These are phyloP conservation scores for Anthostomella pinea DNA, from an alignment of 2,329 filamentous ascomycete genomes.

Conservation along the genomic window DNA sequence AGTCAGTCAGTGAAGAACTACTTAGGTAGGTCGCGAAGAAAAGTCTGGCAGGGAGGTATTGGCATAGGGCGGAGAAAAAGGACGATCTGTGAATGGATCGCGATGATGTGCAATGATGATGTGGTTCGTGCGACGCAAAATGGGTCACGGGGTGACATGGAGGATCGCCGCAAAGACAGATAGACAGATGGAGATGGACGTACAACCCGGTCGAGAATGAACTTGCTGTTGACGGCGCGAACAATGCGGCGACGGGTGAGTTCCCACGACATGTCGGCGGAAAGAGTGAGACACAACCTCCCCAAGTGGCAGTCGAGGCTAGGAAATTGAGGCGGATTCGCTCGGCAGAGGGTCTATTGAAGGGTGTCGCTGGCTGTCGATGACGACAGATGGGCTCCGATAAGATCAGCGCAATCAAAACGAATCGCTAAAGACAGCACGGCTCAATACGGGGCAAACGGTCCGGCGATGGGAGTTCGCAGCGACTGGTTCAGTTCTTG, in stretches of 20 bases:
- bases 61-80: background rate
- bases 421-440: too few relatives aligned
- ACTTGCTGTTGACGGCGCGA: conserved; percentile 67
- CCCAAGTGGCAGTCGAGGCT: conserved; percentile 8
- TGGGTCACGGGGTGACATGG: too few relatives aligned
- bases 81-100: background rate
- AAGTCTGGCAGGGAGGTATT: conserved; percentile 5
- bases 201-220: conserved; percentile 71
- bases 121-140: background rate
- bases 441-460: too few relatives aligned
- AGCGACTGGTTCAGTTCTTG: too few relatives aligned
- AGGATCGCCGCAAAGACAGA: too few relatives aligned
- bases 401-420: conserved; percentile 11
- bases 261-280: conserved; percentile 54
- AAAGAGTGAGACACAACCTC: too few relatives aligned
- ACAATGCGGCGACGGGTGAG: conserved; percentile 58
- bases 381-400: conserved; percentile 22
- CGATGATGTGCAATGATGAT: conserved; percentile 8
- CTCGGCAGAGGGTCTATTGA: conserved; percentile 14
- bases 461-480: too few relatives aligned
- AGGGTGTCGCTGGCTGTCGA: conserved; percentile 11
- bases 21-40: too few relatives aligned
- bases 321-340: conserved; percentile 11
- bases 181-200: conserved; percentile 35
- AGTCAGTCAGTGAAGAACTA: too few relatives aligned